A percentile compares a stretch with the other conserved stretches of the same genome.
phyloP scores from a whole-genome alignment of 179 eudicot species.

The Amaranthus tricolor region DNA sequence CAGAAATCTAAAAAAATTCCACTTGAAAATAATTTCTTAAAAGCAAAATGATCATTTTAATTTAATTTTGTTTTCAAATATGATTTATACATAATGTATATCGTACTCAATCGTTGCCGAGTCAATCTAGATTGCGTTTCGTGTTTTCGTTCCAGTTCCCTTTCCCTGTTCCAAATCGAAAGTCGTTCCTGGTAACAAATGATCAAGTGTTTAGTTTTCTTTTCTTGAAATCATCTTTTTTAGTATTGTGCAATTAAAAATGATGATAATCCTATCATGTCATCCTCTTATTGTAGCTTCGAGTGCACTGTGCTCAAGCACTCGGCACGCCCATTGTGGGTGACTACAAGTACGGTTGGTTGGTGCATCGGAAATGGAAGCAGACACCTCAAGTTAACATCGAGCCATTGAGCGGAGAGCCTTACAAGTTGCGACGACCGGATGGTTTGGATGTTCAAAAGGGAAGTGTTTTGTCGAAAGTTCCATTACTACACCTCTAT shows the following conservation, averaged over 20 bases:
- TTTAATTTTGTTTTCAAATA: too few species aligned
- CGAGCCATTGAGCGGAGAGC: slow-evolving; percentile 70
- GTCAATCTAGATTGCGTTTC: too few species aligned
- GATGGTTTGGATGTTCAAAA: slow-evolving; percentile 82
- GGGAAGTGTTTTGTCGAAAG: slow-evolving; percentile 87
- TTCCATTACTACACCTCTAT: slow-evolving; percentile 79
- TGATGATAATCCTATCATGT: neutral
- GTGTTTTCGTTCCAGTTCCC: too few species aligned
- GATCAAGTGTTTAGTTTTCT: neutral
- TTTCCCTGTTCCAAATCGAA: too few species aligned
- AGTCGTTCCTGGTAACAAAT: too few species aligned
- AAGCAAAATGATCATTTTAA: too few species aligned
- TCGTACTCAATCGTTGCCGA: too few species aligned
- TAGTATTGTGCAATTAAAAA: neutral
- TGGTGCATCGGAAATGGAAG: slow-evolving; percentile 78
- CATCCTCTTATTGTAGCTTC: slow-evolving; percentile 48
- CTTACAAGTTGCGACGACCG: slow-evolving; percentile 78
- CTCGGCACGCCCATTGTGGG: slow-evolving; percentile 96
- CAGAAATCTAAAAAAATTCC: too few species aligned
- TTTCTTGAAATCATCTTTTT: neutral
- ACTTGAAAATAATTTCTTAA: too few species aligned
- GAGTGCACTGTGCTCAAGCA: slow-evolving; percentile 97
- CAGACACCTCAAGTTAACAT: slow-evolving; percentile 72
- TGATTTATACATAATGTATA: too few species aligned
- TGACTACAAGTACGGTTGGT: slow-evolving; percentile 95